Evolutionary conservation across 331 rosid genomes (phyloP), one percentile per base, ranked within the genome.

Genomic region (Acacia concinna): DNA sequence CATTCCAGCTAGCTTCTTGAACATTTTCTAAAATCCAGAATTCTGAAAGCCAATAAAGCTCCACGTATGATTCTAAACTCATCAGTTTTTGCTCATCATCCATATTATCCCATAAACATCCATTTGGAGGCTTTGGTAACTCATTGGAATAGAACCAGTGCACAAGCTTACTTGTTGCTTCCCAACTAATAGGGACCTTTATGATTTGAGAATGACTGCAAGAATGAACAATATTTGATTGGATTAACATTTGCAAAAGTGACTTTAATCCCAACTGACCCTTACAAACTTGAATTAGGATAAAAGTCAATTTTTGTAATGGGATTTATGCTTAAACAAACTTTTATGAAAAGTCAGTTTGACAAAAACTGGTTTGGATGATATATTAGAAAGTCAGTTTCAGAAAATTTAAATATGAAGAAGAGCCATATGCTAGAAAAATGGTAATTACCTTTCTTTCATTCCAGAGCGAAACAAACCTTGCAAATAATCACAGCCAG

Each of bases 391-490:
- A 46, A 46, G 20, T 15, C 20, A 46, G 4, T 46, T 46, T 46
- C 4, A 15, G 1, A 46, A 46, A 0, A 5, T 46, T 46, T n/a
- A 15, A 12, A 46, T 15, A 46, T 3, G 4, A 46, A 46, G 4
- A 46, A 46, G 4, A 46, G 20, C n/a, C 51, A 11, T 3, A 46
- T 13, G 5, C 20, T 12, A 12, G 18, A 46, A 46, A 46, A 46
- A 46, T n/a, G 20, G 3, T 43, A 75, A 69, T 80, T 68, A 85
- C 98, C 98, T 95, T 79, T 95, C 98, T 86, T 77, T 89, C 97
- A 95, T 95, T 84, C 97, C 96, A 64, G 97, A 92, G 64, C 84
- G 80, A 67, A 91, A 89, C 82, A 95, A 87, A 82, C 89, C 97
- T 68, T 69, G 88, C 71, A 95, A 84, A 84, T 95, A 95, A 63